Evolutionary conservation across 441 rosid species (phyloP), one percentile per base, ranked within the genome.

Genomic region (Lepidium campestre): DNA sequence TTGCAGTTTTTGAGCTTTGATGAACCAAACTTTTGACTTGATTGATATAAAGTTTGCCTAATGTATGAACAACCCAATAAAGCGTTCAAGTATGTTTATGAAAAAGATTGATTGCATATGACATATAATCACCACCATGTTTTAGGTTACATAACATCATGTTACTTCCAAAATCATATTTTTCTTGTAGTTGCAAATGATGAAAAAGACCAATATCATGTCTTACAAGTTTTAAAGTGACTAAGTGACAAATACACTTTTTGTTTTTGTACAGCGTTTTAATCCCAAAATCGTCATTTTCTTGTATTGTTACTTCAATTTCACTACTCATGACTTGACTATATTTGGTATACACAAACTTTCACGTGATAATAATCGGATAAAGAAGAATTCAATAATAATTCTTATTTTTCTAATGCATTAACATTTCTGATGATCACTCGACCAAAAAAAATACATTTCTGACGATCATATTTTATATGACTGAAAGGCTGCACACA

Each of bases 291-390:
- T 10, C 41, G 41, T n/a, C 18, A 17, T 17, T 22, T 48, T 52
- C 61, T 15, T 52, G 39, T 44, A 11, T 53, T 35, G 45, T 31
- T 54, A 35, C 35, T 13, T 45, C 63, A 36, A 5, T 54, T 54
- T 34, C 49, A 62, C 48, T 15, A 61, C 54, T 70, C 68, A 23
- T 53, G 68, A 50, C 59, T 69, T 32, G 17, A 45, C 57, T 71
- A 62, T 45, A 36, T 62, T 54, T 62, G 57, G 69, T 60, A 68
- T 59, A 25, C 27, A 29, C 20, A 31, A 5, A 5, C n/a, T 18
- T 42, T 29, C 58, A 46, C 64, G 54, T 35, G 48, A 47, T 44
- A 27, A 35, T 27, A 37, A 36, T 55, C 15, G 44, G 45, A 47
- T 56, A 19, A 4, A 18, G 52, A 19, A 55, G 36, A 4, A 37